Conservation (phyloP, 331 rosid species). For the Quercus lobata region DNA sequence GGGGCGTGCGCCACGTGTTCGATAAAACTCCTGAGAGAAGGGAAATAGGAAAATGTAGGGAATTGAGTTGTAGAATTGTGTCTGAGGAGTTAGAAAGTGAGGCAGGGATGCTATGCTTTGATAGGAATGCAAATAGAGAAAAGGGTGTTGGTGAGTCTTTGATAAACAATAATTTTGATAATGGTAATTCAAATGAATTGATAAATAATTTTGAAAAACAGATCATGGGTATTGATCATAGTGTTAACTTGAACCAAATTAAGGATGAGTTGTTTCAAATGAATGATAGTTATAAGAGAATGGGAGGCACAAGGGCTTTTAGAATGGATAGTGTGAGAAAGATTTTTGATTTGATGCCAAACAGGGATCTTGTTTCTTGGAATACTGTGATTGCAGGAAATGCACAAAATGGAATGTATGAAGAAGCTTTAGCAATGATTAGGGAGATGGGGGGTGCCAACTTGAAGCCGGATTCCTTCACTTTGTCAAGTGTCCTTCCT, state of each 20-base stretch:
- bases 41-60: background rate
- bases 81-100: background rate
- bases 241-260: background rate
- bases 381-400: conserved; percentile 42
- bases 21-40: conserved; percentile 23
- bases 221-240: background rate
- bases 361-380: conserved; percentile 46
- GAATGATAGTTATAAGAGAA: background rate
- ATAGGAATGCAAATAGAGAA: background rate
- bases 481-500: conserved; percentile 49
- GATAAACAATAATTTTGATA: background rate
- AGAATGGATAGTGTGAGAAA: conserved; percentile 24
- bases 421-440: conserved; percentile 28
- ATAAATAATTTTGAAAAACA: background rate
- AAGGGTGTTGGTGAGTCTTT: background rate
- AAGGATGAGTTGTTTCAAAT: background rate
- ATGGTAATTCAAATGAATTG: background rate
- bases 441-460: conserved; percentile 30
- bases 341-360: conserved; percentile 38
- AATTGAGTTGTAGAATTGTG: background rate
- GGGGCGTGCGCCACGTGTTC: conserved; percentile 16
- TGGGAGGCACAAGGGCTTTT: background rate
- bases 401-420: conserved; percentile 33
- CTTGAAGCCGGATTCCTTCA: conserved; percentile 43
- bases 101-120: background rate